Base-by-base conservation (phyloP, 2,329 filamentous ascomycete species). In the Arthroderma sp. region DNA sequence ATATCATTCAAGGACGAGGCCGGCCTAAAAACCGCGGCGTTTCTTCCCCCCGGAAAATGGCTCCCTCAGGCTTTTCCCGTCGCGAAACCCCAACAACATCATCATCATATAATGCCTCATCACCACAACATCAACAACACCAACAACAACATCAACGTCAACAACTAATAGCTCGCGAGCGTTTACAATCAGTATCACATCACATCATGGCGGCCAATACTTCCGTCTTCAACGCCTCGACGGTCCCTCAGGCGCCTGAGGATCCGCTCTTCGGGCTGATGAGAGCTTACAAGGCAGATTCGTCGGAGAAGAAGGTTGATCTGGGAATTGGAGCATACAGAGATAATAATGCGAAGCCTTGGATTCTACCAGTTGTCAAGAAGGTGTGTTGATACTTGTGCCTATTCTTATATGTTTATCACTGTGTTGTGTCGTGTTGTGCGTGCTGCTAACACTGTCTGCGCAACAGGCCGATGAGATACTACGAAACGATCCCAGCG, bases 251-350 rank as follows among this genome's bases (percentile, higher is more conserved):
- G 67, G 91, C 91, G 49, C 88, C 91, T 40, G 88, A 94, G 65
- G 91, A 98, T 68, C 80, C 89, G 52, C 78, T 98, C 61, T 98
- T 98, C 61, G 88, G 89, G 47, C 71, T 98, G 57, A 87, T 89
- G 77, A 78, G 83, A 51, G 87, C 85, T 49, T 98, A 81, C 73
- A 80, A 80, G 59, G 83, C 83, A 50, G 91, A 98, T 61, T 68
- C 76, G 11, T 73, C 70, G 46, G 64, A 73, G 47, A 78, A 85
- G 65, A 98, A 98, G 71, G 83, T 98, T 53, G 91, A 98, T 68
- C 68, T 98, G 66, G 88, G 91, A 62, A 77, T 96, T 69, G 91
- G 91, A 55, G 91, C 91, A 47, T 98, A 98, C 69, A 77, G 91
- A 62, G 91, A 94, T 60, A 75, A 96, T 69, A 83, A 88, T 61